Evolutionary conservation across 2,329 filamentous ascomycete genomes (phyloP), one percentile per base, ranked within the genome.

Genomic region (Ascochyta koolunga): DNA sequence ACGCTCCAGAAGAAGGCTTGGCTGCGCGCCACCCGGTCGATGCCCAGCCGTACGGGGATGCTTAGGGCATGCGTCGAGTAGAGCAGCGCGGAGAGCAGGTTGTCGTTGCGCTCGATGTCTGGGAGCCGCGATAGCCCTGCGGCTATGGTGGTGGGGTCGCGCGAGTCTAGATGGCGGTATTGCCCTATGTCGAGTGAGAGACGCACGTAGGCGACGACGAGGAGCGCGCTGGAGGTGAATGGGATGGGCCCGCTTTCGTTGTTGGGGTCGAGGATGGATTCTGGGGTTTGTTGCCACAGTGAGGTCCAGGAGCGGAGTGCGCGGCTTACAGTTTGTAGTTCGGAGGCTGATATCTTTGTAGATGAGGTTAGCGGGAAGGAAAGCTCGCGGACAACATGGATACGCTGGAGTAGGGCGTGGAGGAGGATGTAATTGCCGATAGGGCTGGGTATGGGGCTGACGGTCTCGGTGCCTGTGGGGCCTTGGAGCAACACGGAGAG

Each of bases 1-100:
- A 83, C 81, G 4, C 80, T 83, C 82, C 82, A 85, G 41, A 83
- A 80, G 38, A 83, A 82, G 0, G 82, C 80, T 44, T 84, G 82
- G 15, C 80, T 85, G 15, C 80, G 73, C 0, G 81, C 81, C 0
- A 85, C 82, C 13, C 80, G 77, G 45, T 83, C 80, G 15, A 85
- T 79, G 0, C 83, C 83, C 0, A 85, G 63, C 19, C 82, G 72
- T 5, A 85, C 82, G 0, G 83, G 83, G 0, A 84, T 83, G 41
- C 82, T 83, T 0, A 85, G 71, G 7, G 81, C 80, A 39, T 85
- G 82, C 0, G 80, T 79, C 1, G 81, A 78, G 56, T 85, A 83
- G 0, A 85, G 70, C 1, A 83, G 72, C 0, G 83, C 82, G 0
- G 78, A 76, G 3, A 80, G 75, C 3, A 81, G 68, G 0, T 80